Percentiles rank a stretch among this genome's conserved stretches.
Evolutionary conservation across 225 moss, liverwort and hornwort genomes (phyloP).

Genomic region (Takakia lepidozioides): DNA sequence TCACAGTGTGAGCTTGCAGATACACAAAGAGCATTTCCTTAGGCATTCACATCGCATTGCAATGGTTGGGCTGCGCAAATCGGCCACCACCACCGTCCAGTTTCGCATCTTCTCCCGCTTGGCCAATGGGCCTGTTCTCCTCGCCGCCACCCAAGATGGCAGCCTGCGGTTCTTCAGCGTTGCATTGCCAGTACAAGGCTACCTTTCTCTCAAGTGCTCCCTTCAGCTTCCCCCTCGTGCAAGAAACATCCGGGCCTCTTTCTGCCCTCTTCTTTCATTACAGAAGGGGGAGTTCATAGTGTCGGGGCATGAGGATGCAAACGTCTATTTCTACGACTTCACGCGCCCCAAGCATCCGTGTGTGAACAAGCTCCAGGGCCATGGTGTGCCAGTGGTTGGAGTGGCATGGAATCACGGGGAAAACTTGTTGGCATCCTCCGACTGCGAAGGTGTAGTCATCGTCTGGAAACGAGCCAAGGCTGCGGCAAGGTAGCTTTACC

Average conservation of each 20-base stretch:
- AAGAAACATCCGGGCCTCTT: conserved; percentile 83
- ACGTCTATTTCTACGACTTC: conserved; percentile 95
- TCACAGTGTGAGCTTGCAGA: conserved; percentile 71
- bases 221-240: conserved; percentile 80
- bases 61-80: conserved; percentile 68
- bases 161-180: conserved; percentile 93
- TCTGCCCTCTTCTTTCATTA: conserved; percentile 88
- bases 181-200: conserved; percentile 82
- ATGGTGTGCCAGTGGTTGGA: conserved; percentile 84
- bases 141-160: conserved; percentile 89
- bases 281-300: conserved; percentile 94
- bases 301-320: conserved; percentile 88
- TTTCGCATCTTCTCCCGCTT: conserved; percentile 74
- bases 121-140: conserved; percentile 83
- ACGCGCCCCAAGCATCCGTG: conserved; percentile 87
- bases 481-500: conserved; percentile 26
- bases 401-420: conserved; percentile 97
- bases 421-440: conserved; percentile 84
- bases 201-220: conserved; percentile 79
- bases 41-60: conserved; percentile 65
- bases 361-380: conserved; percentile 98
- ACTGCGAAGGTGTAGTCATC: conserved; percentile 93
- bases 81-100: conserved; percentile 81
- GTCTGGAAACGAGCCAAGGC: conserved; percentile 79
- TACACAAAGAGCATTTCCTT: conserved; percentile 57